phyloP scores from a whole-genome alignment of 768 basidiomycete genomes.

The Auricularia sp. region DNA sequence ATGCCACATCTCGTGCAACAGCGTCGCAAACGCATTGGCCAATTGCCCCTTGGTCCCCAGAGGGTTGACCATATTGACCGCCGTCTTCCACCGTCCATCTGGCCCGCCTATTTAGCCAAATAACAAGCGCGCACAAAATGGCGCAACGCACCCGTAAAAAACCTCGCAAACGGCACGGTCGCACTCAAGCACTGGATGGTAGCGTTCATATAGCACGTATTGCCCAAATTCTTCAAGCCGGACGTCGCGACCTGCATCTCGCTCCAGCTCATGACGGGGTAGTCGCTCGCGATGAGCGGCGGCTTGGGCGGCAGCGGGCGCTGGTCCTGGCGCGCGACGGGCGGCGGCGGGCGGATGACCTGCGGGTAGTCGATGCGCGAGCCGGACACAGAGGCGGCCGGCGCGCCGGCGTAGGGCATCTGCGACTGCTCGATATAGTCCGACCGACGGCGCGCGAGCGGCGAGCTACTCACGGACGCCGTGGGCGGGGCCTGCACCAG shows the following conservation, averaged over 20 bases:
- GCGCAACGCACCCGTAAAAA: constrained; percentile 68
- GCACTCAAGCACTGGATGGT: constrained; percentile 94
- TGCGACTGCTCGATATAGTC: constrained; percentile 76
- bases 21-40: constrained; percentile 69
- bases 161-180: constrained; percentile 84
- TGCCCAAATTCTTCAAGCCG: constrained; percentile 89
- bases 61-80: constrained; percentile 76
- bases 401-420: constrained; percentile 22
- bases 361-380: constrained; percentile 74
- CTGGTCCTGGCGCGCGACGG: constrained; percentile 68
- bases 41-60: constrained; percentile 81
- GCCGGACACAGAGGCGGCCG: constrained; percentile 27
- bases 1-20: constrained; percentile 82
- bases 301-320: constrained; percentile 45
- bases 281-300: constrained; percentile 63
- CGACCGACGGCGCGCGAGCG: constrained; percentile 59
- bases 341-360: constrained; percentile 66
- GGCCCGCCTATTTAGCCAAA: not conserved
- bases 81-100: constrained; percentile 75
- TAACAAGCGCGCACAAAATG: not conserved
- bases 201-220: constrained; percentile 99
- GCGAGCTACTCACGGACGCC: constrained; percentile 73
- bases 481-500: constrained; percentile 44
- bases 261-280: constrained; percentile 76
- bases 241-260: constrained; percentile 70